These are phyloP conservation scores for Hapsidospora chrysogenum DNA, from an alignment of 495 filamentous ascomycete species.

Conservation along the genomic window DNA sequence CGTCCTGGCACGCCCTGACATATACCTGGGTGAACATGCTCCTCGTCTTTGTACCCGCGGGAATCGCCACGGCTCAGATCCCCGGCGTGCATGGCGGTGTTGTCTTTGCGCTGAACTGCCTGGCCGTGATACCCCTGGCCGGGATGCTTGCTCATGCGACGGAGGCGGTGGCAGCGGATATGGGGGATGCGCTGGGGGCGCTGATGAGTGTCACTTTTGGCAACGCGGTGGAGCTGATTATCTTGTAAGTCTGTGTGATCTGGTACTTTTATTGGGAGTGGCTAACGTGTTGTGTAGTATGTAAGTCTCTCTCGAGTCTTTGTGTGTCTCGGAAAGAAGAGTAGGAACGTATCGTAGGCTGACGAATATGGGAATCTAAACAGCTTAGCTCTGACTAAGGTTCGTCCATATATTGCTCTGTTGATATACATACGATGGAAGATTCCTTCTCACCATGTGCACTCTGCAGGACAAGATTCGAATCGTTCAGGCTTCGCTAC, in stretches of 20 bases:
- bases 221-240: conserved; percentile 64
- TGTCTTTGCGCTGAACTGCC: conserved; percentile 61
- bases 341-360: too few relatives aligned
- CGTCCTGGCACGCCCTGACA: conserved; percentile 37
- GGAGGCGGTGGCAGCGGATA: conserved; percentile 58
- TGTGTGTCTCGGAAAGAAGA: too few relatives aligned
- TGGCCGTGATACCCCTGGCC: conserved; percentile 71
- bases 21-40: conserved; percentile 66
- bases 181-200: conserved; percentile 69
- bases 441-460: too few relatives aligned
- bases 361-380: too few relatives aligned
- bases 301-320: background rate
- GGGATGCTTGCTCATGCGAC: conserved; percentile 67
- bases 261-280: background rate
- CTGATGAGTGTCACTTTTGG: conserved; percentile 79
- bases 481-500: conserved; percentile 75
- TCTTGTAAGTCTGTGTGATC: conserved; percentile 11
- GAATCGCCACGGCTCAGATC: conserved; percentile 43
- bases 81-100: conserved; percentile 8
- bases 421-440: too few relatives aligned
- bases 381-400: conserved; percentile 51
- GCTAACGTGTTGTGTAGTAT: conserved; percentile 6
- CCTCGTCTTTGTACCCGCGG: conserved; percentile 64
- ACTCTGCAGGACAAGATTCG: conserved; percentile 71
- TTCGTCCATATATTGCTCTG: too few relatives aligned